Evolutionary conservation across 495 filamentous ascomycete genomes (phyloP).

Genomic region (Astrothelium macrocarpum): DNA sequence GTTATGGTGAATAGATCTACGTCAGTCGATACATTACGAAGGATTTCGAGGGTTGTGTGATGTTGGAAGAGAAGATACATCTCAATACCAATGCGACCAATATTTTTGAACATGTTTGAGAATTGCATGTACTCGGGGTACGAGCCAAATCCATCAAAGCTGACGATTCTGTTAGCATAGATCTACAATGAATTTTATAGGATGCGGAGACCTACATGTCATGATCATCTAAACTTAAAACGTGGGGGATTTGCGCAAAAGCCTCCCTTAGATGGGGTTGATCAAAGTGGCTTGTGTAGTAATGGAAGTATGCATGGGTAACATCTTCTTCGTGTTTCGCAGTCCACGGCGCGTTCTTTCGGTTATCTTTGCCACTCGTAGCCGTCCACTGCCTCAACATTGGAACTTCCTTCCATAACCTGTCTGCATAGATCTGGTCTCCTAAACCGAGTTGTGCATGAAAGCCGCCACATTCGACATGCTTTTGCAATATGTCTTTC

Average conservation of each 20-base stretch:
- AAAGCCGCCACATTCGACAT: constrained; percentile 90
- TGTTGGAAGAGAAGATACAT: constrained; percentile 99
- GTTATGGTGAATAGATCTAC: constrained; percentile 94
- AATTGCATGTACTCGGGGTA: constrained; percentile 98
- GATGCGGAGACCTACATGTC: constrained; percentile 67
- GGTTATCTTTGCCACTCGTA: constrained; percentile 81
- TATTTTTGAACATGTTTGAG: constrained; percentile 95
- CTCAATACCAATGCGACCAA: constrained; percentile 91
- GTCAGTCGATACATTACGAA: constrained; percentile 76
- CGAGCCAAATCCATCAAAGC: constrained; percentile 95
- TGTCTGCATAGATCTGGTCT: constrained; percentile 91
- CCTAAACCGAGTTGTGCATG: constrained; percentile 86
- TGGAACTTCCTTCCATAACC: constrained; percentile 93
- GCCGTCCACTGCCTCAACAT: constrained; percentile 86
- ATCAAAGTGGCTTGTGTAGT: constrained; percentile 95
- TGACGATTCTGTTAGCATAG: constrained; percentile 26
- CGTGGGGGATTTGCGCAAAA: constrained; percentile 93
- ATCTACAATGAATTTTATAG: neutral
- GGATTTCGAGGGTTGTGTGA: constrained; percentile 88
- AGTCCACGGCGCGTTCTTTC: constrained; percentile 85
- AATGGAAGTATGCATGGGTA: constrained; percentile 93
- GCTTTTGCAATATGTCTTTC: constrained; percentile 97
- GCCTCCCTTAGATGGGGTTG: constrained; percentile 88
- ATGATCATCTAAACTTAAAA: constrained; percentile 90
- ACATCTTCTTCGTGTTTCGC: constrained; percentile 91